Conservation (phyloP, 306 rosid species). For the Ceratonia siliqua region DNA sequence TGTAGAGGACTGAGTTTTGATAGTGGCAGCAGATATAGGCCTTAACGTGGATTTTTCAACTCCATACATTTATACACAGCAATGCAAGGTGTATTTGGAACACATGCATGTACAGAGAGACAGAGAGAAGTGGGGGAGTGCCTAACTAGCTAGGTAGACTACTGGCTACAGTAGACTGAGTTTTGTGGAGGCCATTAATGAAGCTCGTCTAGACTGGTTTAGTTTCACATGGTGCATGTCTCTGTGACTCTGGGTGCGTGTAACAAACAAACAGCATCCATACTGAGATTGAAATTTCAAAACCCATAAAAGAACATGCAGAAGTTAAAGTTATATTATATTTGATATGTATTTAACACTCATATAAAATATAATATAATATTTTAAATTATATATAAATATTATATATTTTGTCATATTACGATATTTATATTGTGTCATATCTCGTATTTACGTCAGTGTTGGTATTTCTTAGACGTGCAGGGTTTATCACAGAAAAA, state of each 20-base stretch:
- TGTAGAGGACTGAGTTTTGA: not conserved
- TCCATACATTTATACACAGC: not conserved
- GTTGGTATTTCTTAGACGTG: too few relatives aligned
- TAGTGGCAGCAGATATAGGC: not conserved
- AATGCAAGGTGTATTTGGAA: not conserved
- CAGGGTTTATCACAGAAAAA: too few relatives aligned
- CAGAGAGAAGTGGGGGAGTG: not conserved
- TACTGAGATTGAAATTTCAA: too few relatives aligned
- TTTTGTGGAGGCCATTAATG: not conserved
- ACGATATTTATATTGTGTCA: too few relatives aligned
- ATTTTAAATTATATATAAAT: too few relatives aligned
- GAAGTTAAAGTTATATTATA: too few relatives aligned
- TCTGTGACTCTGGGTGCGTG: not conserved
- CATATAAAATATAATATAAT: too few relatives aligned
- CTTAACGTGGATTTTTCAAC: not conserved
- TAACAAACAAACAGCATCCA: slow-evolving; percentile 12
- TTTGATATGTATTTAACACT: too few relatives aligned
- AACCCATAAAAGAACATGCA: not conserved
- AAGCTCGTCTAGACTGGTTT: not conserved
- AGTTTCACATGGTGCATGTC: slow-evolving; percentile 12
- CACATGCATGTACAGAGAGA: not conserved
- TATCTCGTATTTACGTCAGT: too few relatives aligned
- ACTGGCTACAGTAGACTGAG: not conserved
- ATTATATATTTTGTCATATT: too few relatives aligned
- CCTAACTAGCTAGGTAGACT: too few relatives aligned